Evolutionary conservation across 345 rosid species (phyloP), one percentile per base, ranked within the genome.

Genomic region (Pistacia integerrima): DNA sequence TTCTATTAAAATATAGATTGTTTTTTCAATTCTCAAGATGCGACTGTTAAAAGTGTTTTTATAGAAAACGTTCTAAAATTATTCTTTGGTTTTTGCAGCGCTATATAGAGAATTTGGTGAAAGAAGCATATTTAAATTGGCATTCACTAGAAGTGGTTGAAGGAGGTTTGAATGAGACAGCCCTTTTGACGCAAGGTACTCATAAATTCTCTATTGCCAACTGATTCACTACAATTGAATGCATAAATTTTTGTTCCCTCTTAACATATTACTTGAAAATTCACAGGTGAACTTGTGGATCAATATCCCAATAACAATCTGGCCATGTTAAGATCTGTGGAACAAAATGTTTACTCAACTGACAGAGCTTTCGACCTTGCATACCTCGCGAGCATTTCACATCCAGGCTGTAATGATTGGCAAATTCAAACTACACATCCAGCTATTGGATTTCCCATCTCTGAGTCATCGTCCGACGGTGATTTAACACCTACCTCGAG

Each of bases 141-240:
- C 3, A 62, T 60, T 56, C 80, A 14, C 82, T 93, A 71, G 81
- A 88, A 78, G 90, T 83, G 76, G 36, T 78, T 0, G 93, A 88
- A 73, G 89, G 81, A 57, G n/a, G 64, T 74, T 10, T 79, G 46
- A 82, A 74, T 57, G 92, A 88, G 61, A 60, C 57, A n/a, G 67
- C 90, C 60, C 83, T 85, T 57, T 86, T 86, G 33, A 86, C 92
- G 44, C 93, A 83, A 81, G 94, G 97, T 93, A 76, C 28, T 38
- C 8, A 16, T 14, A 68, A 11, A 1, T 20, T 20, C 11, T 66
- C 55, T 11, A 35, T 20, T 0, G 25, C 7, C 69, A 35, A 65
- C 20, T 2, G 11, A 9, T 2, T 22, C 5, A n/a, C 6, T 41
- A 20, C 28, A 41, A 30, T 11, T 2, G 11, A 41, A 7, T 66